Base-by-base conservation (phyloP, 1,284 basidiomycete genomes). In the Cutaneotrichosporon arboriforme region DNA sequence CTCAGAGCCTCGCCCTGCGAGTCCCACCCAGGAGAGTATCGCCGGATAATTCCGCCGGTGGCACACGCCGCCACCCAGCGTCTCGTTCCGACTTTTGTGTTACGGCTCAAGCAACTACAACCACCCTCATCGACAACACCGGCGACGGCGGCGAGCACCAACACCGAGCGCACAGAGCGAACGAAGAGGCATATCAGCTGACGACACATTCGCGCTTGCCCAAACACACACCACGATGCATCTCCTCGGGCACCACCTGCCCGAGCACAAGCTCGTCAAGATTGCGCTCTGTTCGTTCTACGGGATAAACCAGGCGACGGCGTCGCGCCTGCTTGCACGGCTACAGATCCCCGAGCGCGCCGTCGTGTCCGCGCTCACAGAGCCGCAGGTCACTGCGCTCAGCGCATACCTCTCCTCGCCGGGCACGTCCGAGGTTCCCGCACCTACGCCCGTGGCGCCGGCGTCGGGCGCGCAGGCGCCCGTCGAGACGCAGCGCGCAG, bases 331-430 rank as follows among this genome's bases (percentile, higher is more conserved):
- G 15, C 77, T 80, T 58, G 77, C 79, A 1, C 71, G 79, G 17
- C 73, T 81, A 4, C 73, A 75, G 35, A 76, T 81, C 55, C 79
- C 80, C 66, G 59, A 68, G 63, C 45, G 72, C 68, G 59, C 75
- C 57, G 40, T 74, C 72, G 54, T 73, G 51, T 45, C 75, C 63
- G 51, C 70, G 70, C 38, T 78, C 36, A 72, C 77, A 17, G 80
- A 81, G 63, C 65, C 73, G 4, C 80, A 81, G 69, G 69, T 81
- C 54, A 81, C 80, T 42, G 67, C 77, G 14, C 65, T 81, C 7
- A 78, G 77, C 0, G 77, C 79, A 9, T 78, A 79, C 63, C 76
- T 82, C 22, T 81, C 79, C 4, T 78, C 78, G 0, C 80, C 81
- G 0, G 65, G 73, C 2, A 74, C 73, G 1, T 63, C 67, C 2